Evolutionary conservation across 768 basidiomycete genomes (phyloP), one percentile per base, ranked within the genome.

Genomic region (Amyloporia xantha): DNA sequence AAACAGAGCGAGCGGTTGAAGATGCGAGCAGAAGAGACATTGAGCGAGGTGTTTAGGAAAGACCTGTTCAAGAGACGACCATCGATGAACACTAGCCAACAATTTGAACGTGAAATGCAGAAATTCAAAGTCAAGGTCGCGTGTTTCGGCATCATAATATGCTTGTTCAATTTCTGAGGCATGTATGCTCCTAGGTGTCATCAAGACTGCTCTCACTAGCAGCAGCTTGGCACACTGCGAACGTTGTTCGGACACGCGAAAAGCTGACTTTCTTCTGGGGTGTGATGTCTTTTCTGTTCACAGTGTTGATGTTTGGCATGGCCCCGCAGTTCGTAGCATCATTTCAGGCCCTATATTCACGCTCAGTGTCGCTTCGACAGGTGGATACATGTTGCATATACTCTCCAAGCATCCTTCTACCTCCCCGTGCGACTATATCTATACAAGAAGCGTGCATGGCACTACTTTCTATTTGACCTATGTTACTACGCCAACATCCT

Each of bases 401-500:
- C 92, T 1, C 60, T 82, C 0, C 88, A 87, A 62, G 77, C 78
- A 20, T 66, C 81, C 28, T 85, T 84, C 62, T 84, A 95, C 44
- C 77, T 96, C 5, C 92, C 94, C 1, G 68, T 86, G 10, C 87
- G 95, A 33, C 76, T 74, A 5, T 96, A 86, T 67, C 77, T 67
- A 20, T 98, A 97, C 77, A 96, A 96, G 77, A 82, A 86, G 63
- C 87, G 91, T 48, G 76, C 79, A 5, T 98, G 88, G 83, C 93
- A 96, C 65, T 96, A 95, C 67, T 95, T 94, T 72, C 76, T 92
- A 36, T 91, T 91, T 66, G 88, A 90, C 66, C 70, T 93, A 21
- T 97, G 94, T 68, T 96, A 97, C 69, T 95, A 87, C 62, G 86
- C 85, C 62, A 97, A 85, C 52, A 79, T 95, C 59, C 83, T 99